A percentile compares a stretch with the other conserved stretches of the same genome.
Conservation (phyloP, 257 asterid species). For the Rauvolfia tetraphylla region DNA sequence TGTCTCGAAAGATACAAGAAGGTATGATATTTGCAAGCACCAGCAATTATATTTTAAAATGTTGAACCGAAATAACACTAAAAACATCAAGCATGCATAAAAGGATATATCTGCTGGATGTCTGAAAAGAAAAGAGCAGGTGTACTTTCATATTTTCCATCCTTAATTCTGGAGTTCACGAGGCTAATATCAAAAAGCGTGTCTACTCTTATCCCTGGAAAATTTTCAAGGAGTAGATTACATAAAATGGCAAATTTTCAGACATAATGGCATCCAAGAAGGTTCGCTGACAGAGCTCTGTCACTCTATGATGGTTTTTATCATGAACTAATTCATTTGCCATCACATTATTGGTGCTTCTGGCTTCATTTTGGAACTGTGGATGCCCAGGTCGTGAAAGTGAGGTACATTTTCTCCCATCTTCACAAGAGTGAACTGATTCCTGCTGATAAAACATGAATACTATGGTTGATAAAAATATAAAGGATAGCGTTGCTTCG, state of each 20-base stretch:
- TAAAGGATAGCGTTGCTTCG: background rate
- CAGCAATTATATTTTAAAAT: background rate
- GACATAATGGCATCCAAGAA: conserved; percentile 52
- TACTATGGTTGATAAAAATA: background rate
- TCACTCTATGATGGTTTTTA: conserved; percentile 26
- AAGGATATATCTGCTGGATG: conserved; percentile 60
- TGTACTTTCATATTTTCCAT: conserved; percentile 62
- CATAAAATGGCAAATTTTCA: conserved; percentile 60
- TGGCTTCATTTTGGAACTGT: conserved; percentile 27
- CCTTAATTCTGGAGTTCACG: conserved; percentile 69
- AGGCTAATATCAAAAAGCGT: conserved; percentile 50
- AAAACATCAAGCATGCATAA: conserved; percentile 3
- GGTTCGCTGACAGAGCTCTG: conserved; percentile 46
- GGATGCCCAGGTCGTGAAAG: conserved; percentile 21
- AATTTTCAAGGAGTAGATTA: conserved; percentile 47
- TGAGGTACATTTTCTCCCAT: conserved; percentile 32
- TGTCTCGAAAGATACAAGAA: background rate
- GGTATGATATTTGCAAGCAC: background rate
- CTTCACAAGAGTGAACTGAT: conserved; percentile 38
- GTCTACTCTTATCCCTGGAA: conserved; percentile 51
- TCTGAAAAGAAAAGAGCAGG: conserved; percentile 67
- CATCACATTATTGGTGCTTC: conserved; percentile 19
- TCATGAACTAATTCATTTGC: conserved; percentile 34
- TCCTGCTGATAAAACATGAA: conserved; percentile 38
- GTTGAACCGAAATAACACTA: background rate